Evolutionary conservation across 768 basidiomycete genomes (phyloP), one percentile per base, ranked within the genome.

Genomic region (Cyathus striatus): DNA sequence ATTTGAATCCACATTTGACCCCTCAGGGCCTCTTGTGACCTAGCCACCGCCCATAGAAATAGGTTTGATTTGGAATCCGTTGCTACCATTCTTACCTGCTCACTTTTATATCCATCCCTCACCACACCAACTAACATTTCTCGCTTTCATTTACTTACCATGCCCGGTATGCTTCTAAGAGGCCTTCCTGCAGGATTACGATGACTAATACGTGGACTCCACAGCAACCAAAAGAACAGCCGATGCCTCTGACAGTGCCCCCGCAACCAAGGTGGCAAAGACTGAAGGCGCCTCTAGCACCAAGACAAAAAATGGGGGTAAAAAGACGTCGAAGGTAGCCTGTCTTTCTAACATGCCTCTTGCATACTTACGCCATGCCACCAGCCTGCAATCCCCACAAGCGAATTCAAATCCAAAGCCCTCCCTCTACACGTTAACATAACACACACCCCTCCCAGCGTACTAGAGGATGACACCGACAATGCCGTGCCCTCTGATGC

Each of bases 391-490:
- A 57, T 82, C 35, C 60, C 76, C 4, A 63, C 71, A 1, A 63
- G 75, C 2, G 57, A 64, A 7, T 88, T 88, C 67, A 81, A 75
- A 51, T 62, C 70, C n/a, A 73, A 73, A 43, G 88, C 87, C 6
- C 61, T 79, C 13, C 86, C 89, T 2, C 60, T 91, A 6, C 79
- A 89, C 51, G 64, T 85, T 40, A 76, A 73, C 52, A 53, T 88
- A 41, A 85, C 83, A 4, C 77, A 83, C 54, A 84, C 83, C 2
- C 76, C 78, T 7, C 81, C 81, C 13, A 58, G 58, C 25, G 60
- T 63, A 33, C 34, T 66, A 4, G 47, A 37, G 43, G 44, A 36
- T 21, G 34, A 40, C 16, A 49, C 43, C 9, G 49, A 44, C 16
- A 40, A 36, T 2, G 40, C 40, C 6, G 40, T 34, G 12, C 14